Evolutionary conservation across 2,329 filamentous ascomycete genomes (phyloP).

Genomic region (Scedosporium minutisporum): DNA sequence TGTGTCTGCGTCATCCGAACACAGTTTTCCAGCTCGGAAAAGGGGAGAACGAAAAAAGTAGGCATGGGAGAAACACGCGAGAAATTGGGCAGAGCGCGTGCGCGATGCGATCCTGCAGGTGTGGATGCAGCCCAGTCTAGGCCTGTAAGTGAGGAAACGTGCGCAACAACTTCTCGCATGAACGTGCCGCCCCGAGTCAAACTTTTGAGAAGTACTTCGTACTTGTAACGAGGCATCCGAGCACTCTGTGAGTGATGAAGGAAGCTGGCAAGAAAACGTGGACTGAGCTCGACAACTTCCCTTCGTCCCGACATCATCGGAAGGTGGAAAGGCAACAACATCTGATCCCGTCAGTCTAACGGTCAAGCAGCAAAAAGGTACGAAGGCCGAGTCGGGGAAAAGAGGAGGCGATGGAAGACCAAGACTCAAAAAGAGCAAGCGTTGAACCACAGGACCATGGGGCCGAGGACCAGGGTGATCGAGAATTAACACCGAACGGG

Average conservation of each 20-base stretch:
- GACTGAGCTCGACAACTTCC: too few relatives aligned
- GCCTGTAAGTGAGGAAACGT: not conserved
- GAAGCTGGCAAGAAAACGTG: too few relatives aligned
- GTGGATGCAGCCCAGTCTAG: not conserved
- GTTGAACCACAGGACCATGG: not conserved
- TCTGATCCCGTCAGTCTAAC: too few relatives aligned
- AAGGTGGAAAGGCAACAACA: too few relatives aligned
- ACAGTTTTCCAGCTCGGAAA: not conserved
- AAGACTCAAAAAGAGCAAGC: not conserved
- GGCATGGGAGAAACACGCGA: not conserved
- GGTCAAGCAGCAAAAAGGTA: not conserved
- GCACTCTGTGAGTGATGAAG: too few relatives aligned
- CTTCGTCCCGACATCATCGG: too few relatives aligned
- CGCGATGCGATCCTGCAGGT: not conserved
- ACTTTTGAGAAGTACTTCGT: too few relatives aligned
- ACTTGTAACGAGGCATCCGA: too few relatives aligned
- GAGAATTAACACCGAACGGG: not conserved
- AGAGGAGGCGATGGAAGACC: not conserved
- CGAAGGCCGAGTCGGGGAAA: slow-evolving; percentile 1
- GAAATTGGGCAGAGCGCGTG: not conserved
- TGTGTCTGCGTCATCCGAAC: not conserved
- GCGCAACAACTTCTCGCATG: not conserved
- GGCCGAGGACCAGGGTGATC: not conserved
- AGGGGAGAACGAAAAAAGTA: not conserved
- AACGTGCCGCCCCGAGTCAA: too few relatives aligned